Evolutionary conservation across 2,329 filamentous ascomycete genomes (phyloP), one percentile per base, ranked within the genome.

Genomic region (Fusarium abutilonis): DNA sequence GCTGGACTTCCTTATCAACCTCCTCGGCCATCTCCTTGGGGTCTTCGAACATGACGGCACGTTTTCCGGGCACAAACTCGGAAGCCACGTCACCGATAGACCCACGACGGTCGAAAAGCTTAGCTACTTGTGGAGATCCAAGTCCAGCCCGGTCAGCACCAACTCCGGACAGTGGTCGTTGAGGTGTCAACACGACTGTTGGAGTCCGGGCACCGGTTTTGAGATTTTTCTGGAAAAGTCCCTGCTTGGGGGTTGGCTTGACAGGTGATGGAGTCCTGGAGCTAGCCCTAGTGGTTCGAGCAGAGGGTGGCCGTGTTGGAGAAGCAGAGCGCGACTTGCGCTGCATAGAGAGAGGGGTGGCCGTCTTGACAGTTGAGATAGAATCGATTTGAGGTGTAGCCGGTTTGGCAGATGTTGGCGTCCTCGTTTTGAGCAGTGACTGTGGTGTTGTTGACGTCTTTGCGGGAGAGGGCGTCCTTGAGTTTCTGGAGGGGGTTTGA

Each of bases 61-160:
- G 74, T 66, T 60, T 76, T 15, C 78, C 84, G 32, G 88, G 85
- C 26, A 88, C 78, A 68, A 93, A 93, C 7, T 82, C 78, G 13
- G 79, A 78, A 2, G 88, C 85, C 19, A 84, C 79, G 38, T 93
- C 88, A 19, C 89, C 85, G 57, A 94, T 89, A 1, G 90, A 93
- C 41, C 80, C 83, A 44, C 91, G 85, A 31, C 87, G 85, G 63
- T 91, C 89, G 31, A 93, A 82, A 29, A 93, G 80, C 26, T 86
- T 89, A 19, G 89, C 82, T 50, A 94, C 84, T 48, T 86, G 86
- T 6, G 91, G 91, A 1, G 91, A 94, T 7, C 91, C 91, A 51
- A 93, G 82, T 0, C 90, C 91, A 60, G 83, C 78, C 63, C 85
- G 85, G 67, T 92, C 90, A 60, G 86, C 84, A 19, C 90, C 89